Evolutionary conservation across 2,329 filamentous ascomycete species (phyloP), one percentile per base, ranked within the genome.

Genomic region (Phoma sp.): DNA sequence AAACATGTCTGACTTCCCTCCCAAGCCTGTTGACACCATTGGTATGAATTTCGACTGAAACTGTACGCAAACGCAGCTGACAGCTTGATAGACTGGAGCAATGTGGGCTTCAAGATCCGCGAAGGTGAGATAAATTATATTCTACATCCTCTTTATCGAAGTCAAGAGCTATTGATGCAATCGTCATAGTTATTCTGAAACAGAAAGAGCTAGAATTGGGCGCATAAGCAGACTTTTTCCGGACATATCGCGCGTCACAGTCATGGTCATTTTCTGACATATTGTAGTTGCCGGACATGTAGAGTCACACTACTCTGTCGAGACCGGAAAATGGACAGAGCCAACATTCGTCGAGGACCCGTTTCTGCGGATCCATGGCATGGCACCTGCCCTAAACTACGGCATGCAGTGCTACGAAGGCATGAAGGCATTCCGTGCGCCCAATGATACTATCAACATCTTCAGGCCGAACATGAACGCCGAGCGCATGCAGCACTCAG

Each of bases 341-440:
- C 92, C 91, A 24, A 80, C 84, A 61, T 96, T 96, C 78, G 87
- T 97, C 58, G 78, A 85, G 57, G 91, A 94, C 68, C 94, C 94
- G 6, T 93, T 84, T 80, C 85, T 98, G 67, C 88, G 88, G 63
- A 87, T 98, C 72, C 94, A 98, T 77, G 95, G 94, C 76, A 95
- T 99, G 91, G 88, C 93, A 0, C 93, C 95, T 0, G 94, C 87
- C 38, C 85, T 98, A 63, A 99, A 99, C 83, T 99, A 99, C 76
- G 72, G 94, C 55, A 92, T 96, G 74, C 95, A 98, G 80, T 94
- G 92, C 69, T 99, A 96, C 81, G 95, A 99, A 76, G 95, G 95
- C n/a, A 87, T 98, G 74, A 98, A 98, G 78, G 93, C 94, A 51
- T 97, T 97, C 84, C 92, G 94, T 60, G 81, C 83, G 2, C 90